A percentile compares a stretch with the other conserved stretches of the same genome.
phyloP scores from a whole-genome alignment of 176 grass and related monocot species.

The Oryza glaberrima region DNA sequence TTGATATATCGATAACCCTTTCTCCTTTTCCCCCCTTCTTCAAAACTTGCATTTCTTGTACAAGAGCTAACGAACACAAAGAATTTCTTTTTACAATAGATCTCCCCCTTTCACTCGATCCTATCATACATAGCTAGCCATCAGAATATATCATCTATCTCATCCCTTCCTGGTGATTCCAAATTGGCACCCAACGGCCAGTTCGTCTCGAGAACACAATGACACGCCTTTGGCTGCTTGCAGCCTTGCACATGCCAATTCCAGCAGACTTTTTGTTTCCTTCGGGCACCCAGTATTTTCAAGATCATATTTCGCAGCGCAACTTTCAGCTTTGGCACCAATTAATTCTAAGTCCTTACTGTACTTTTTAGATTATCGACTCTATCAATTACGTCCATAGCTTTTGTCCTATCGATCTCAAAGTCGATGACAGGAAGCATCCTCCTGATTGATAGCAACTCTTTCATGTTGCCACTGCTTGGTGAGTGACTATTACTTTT shows the following conservation, averaged over 20 bases:
- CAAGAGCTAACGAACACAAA: constrained; percentile 53
- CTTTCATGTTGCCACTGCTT: constrained; percentile 71
- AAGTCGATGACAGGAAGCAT: constrained; percentile 85
- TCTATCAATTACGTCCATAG: constrained; percentile 89
- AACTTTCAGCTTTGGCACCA: constrained; percentile 19
- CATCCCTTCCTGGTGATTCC: not conserved
- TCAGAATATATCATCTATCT: constrained; percentile 22
- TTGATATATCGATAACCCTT: constrained; percentile 4
- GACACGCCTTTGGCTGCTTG: not conserved
- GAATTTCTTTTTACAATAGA: constrained; percentile 54
- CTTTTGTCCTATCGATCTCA: constrained; percentile 74
- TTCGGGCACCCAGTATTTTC: constrained; percentile 26
- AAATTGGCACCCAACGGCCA: not conserved
- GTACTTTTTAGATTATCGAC: constrained; percentile 73
- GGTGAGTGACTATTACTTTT: constrained; percentile 96
- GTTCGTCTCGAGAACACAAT: constrained; percentile 8
- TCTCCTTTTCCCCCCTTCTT: not conserved
- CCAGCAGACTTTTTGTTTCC: constrained; percentile 5
- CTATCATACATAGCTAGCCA: constrained; percentile 57
- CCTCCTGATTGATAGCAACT: constrained; percentile 67
- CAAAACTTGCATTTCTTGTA: constrained; percentile 65
- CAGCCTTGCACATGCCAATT: constrained; percentile 5
- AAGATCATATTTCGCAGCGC: constrained; percentile 29
- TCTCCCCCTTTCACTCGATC: constrained; percentile 20
- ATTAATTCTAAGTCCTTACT: constrained; percentile 32